These are phyloP conservation scores for Pterulicium gracile DNA, from an alignment of 1,284 basidiomycete genomes.

Conservation along the genomic window DNA sequence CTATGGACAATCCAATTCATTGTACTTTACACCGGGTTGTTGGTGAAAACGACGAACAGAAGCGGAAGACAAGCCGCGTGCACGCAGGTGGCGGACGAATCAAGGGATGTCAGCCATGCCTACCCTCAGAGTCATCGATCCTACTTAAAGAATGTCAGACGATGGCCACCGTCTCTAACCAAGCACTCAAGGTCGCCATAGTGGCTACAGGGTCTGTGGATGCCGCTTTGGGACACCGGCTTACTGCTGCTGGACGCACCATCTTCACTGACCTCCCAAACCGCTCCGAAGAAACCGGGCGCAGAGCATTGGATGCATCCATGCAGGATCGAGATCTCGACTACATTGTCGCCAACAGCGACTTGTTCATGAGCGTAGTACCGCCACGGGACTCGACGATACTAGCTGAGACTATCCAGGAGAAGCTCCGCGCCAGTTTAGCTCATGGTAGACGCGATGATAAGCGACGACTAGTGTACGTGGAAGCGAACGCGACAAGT, in stretches of 20 bases:
- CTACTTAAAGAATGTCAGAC: too few relatives aligned
- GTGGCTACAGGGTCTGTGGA: neutral
- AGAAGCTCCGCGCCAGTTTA: conserved; percentile 13
- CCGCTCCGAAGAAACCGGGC: conserved; percentile 34
- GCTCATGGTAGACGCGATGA: conserved; percentile 7
- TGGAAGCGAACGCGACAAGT: conserved; percentile 52
- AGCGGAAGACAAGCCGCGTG: too few relatives aligned
- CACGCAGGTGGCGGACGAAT: too few relatives aligned
- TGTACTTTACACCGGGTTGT: too few relatives aligned
- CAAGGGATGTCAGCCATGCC: too few relatives aligned
- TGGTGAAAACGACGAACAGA: too few relatives aligned
- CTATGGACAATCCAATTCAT: too few relatives aligned
- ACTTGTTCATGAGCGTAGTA: conserved; percentile 45
- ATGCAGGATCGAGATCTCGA: conserved; percentile 36
- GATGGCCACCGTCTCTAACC: too few relatives aligned
- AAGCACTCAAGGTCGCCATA: neutral
- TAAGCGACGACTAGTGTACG: conserved; percentile 25
- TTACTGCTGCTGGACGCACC: conserved; percentile 29
- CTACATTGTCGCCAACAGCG: conserved; percentile 30
- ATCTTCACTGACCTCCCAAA: conserved; percentile 41
- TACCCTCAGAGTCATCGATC: too few relatives aligned
- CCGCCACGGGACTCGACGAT: conserved; percentile 42
- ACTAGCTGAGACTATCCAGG: conserved; percentile 33
- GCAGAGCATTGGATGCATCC: conserved; percentile 39
- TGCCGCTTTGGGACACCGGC: conserved; percentile 28